These are phyloP conservation scores for Chenopodium album DNA, from an alignment of 148 eudicot species.

Conservation along the genomic window DNA sequence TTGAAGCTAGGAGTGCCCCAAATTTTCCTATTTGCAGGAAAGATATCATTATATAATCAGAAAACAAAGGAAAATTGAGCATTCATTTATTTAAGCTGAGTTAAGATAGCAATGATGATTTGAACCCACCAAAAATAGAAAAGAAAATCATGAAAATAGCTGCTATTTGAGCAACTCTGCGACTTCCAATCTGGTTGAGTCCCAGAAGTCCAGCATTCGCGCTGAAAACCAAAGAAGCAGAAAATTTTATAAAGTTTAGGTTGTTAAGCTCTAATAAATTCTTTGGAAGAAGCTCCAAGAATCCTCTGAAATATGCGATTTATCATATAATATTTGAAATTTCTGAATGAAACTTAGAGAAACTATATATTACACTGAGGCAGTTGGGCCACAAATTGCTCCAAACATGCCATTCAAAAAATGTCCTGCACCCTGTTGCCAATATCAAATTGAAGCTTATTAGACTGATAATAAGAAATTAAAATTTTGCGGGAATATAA, in stretches of 20 bases:
- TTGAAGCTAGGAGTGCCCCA: conserved; percentile 85
- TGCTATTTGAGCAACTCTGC: conserved; percentile 75
- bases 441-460: neutral
- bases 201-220: conserved; percentile 88
- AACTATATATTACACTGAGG: conserved; percentile 64
- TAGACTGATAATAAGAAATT: neutral
- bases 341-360: neutral
- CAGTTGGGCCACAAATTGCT: conserved; percentile 66
- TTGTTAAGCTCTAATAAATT: neutral
- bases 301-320: neutral
- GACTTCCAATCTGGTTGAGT: conserved; percentile 76
- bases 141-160: conserved; percentile 88
- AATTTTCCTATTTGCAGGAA: conserved; percentile 62
- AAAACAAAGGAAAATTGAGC: neutral
- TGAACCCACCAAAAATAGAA: conserved; percentile 67
- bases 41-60: neutral
- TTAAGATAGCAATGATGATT: neutral
- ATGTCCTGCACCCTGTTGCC: conserved; percentile 62
- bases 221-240: conserved; percentile 32
- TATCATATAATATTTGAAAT: neutral
- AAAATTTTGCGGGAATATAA: neutral
- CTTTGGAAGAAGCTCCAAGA: neutral
- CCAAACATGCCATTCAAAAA: conserved; percentile 78
- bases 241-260: neutral
- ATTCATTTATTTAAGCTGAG: neutral